Base-by-base conservation (phyloP, 2,329 filamentous ascomycete species). In the Apiospora marii region DNA sequence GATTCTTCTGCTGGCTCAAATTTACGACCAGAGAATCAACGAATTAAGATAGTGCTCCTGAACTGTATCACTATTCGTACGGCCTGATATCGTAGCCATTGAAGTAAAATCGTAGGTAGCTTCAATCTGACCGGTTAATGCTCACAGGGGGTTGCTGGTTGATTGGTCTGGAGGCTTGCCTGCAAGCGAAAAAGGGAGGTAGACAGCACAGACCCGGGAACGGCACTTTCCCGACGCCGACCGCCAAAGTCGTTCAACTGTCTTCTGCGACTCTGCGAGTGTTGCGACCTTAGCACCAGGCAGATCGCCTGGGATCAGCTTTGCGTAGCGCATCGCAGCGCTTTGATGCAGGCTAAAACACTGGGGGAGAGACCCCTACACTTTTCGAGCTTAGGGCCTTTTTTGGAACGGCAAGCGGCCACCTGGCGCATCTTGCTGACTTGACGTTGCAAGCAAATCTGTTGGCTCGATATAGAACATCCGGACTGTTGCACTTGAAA, bases 361-460 rank as follows among this genome's bases (percentile, higher is more conserved):
- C 58, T 34, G 34, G 58, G 53, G 34, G 34, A 64, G 34, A 64
- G 58, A 64, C 58, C 58, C 58, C 58, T 64, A 58, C 58, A 64
- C 58, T 41, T 64, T 64, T 24, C 19, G 34, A 37, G 58, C 30
- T 64, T 41, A 41, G 34, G 58, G 6, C 34, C 34, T 3, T 61
- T 24, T 64, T 24, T 41, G 19, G 5, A 12, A 70, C 22, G 58
- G 67, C 43, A 41, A 70, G 53, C 68, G 68, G 70, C 70, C 71
- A 72, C 68, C 71, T 72, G 71, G 68, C 71, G 68, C 68, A 70
- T 72, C 71, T 70, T 58, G 68, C 71, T 24, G 61, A 64, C 58
- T 37, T 64, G 34, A 64, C 58, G 12, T 41, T 41, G 53, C 13
- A 22, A 30, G 30, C 34, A 61, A 61, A 61, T 12, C 22, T 61